Evolutionary conservation across 2,329 filamentous ascomycete genomes (phyloP).

Genomic region (Diplodia mutila): DNA sequence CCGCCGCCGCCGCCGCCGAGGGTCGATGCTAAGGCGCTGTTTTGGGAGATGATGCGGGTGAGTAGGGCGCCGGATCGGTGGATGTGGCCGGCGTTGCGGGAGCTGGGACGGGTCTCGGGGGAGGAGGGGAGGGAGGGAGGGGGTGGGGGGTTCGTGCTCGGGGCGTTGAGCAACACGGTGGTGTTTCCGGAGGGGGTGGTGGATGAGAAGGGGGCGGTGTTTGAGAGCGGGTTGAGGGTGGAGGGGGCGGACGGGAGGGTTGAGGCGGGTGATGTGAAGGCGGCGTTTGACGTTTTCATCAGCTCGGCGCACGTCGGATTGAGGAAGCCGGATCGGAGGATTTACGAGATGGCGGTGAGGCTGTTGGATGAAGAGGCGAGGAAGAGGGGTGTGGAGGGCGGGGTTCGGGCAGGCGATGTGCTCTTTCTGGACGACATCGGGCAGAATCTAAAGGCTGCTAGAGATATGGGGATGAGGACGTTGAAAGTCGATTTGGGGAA

Average conservation of each 20-base stretch:
- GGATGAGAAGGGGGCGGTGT: constrained; percentile 57
- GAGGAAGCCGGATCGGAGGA: constrained; percentile 80
- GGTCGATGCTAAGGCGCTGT: constrained; percentile 78
- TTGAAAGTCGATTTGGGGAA: constrained; percentile 82
- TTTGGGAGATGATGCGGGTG: constrained; percentile 89
- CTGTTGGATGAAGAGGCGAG: constrained; percentile 6
- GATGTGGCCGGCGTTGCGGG: constrained; percentile 82
- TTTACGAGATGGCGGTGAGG: constrained; percentile 75
- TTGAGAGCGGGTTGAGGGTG: constrained; percentile 25
- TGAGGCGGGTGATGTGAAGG: constrained; percentile 30
- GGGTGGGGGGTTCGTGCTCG: constrained; percentile 53
- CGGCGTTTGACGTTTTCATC: constrained; percentile 80
- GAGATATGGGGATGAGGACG: constrained; percentile 73
- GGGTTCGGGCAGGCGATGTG: constrained; percentile 65
- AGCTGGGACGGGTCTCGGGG: constrained; percentile 49
- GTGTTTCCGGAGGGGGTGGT: constrained; percentile 78
- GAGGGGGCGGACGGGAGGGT: not conserved
- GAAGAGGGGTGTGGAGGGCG: constrained; percentile 51
- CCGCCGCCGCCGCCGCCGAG: constrained; percentile 65
- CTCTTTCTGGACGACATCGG: constrained; percentile 95
- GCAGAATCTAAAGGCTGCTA: constrained; percentile 83
- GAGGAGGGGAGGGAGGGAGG: not conserved
- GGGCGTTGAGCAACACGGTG: constrained; percentile 86
- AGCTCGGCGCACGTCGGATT: constrained; percentile 84
- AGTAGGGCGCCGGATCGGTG: constrained; percentile 74